A percentile compares a stretch with the other conserved stretches of the same genome.
Conservation (phyloP, 345 rosid genomes). For the Stellera chamaejasme region DNA sequence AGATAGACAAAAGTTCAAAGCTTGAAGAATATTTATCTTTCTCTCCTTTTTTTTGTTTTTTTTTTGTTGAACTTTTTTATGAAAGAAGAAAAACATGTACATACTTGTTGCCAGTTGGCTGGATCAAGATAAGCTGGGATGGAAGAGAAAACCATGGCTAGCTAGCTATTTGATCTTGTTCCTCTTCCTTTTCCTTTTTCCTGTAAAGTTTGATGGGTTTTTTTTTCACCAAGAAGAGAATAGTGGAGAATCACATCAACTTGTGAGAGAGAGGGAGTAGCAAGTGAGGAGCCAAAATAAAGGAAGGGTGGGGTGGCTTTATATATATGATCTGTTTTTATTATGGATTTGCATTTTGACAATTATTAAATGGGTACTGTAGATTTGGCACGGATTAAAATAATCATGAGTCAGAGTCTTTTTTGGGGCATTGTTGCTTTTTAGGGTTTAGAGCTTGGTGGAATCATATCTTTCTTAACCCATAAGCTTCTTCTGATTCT, state of each 20-base stretch:
- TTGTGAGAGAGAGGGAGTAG: conserved; percentile 24
- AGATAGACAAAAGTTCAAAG: conserved; percentile 21
- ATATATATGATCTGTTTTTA: conserved; percentile 24
- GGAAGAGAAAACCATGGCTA: conserved; percentile 79
- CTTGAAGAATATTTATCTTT: conserved; percentile 37
- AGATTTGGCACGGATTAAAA: conserved; percentile 12
- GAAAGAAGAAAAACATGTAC: conserved; percentile 16
- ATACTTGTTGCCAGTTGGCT: conserved; percentile 93
- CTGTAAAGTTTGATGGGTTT: conserved; percentile 33
- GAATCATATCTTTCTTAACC: conserved; percentile 36
- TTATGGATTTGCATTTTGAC: conserved; percentile 8
- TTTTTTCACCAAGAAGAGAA: conserved; percentile 18
- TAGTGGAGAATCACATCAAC: conserved; percentile 48
- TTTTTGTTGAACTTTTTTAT: conserved; percentile 12
- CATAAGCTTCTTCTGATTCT: conserved; percentile 24
- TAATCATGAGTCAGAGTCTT: conserved; percentile 24
- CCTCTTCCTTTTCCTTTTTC: conserved; percentile 26
- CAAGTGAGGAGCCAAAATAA: conserved; percentile 42
- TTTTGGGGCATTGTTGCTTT: conserved; percentile 48
- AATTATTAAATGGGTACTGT: conserved; percentile 23
- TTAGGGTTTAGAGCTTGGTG: conserved; percentile 31
- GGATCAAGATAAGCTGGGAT: conserved; percentile 97
- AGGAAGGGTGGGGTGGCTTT: conserved; percentile 61
- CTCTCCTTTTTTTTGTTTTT: conserved; percentile 23
- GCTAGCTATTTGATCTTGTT: conserved; percentile 14